A percentile compares a stretch with the other conserved stretches of the same genome.
Conservation (phyloP, 352 stramenopile species). For the Pilasporangium apinafurcum region DNA sequence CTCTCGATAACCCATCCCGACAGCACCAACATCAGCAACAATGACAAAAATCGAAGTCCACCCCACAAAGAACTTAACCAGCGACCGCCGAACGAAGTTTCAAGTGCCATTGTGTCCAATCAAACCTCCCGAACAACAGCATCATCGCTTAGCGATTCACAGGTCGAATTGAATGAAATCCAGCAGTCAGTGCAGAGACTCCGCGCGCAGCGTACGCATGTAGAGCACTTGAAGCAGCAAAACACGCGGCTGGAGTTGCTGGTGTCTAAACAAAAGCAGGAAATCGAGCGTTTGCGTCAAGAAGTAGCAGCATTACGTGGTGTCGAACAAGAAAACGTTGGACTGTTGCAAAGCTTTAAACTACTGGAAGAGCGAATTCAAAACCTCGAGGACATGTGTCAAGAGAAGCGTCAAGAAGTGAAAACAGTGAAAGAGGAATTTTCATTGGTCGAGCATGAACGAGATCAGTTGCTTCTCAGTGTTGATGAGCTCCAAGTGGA, state of each 20-base stretch:
- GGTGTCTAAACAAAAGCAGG: conserved; percentile 18
- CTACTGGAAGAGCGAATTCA: conserved; percentile 41
- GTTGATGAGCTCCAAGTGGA: conserved; percentile 22
- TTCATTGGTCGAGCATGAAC: conserved; percentile 18
- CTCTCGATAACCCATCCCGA: conserved; percentile 4
- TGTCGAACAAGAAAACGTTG: conserved; percentile 49
- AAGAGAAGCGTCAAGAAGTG: conserved; percentile 19
- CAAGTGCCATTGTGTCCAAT: no score
- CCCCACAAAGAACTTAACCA: neutral
- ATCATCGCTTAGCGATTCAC: conserved; percentile 7
- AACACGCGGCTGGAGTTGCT: conserved; percentile 34
- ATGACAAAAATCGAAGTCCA: neutral
- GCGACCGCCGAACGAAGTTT: no score
- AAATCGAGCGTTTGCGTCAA: conserved; percentile 34
- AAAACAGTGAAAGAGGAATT: conserved; percentile 10
- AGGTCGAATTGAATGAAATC: conserved; percentile 29
- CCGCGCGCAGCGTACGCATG: conserved; percentile 39
- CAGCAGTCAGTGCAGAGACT: conserved; percentile 47
- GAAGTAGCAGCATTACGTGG: conserved; percentile 29
- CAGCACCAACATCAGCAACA: conserved; percentile 4
- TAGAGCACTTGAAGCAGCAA: conserved; percentile 35
- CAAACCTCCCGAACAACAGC: no score
- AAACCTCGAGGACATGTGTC: conserved; percentile 28
- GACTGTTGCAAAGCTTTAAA: conserved; percentile 44
- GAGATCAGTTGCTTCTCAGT: conserved; percentile 22